Evolutionary conservation across 495 filamentous ascomycete genomes (phyloP).

Genomic region (Trichoderma gamsii): DNA sequence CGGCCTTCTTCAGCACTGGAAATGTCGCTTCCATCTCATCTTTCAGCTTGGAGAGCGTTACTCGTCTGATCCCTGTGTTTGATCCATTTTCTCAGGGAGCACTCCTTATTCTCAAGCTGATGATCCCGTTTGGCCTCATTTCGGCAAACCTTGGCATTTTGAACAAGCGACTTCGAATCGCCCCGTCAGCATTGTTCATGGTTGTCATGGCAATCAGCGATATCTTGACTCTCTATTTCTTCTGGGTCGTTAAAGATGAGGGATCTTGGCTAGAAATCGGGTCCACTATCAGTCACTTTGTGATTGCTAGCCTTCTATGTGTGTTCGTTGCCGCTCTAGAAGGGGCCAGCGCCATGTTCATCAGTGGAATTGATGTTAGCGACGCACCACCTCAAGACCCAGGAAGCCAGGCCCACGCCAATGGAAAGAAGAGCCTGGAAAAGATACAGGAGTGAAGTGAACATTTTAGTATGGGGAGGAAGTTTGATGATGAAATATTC

Average conservation of each 20-base stretch:
- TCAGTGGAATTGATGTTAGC: conserved; percentile 72
- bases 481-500: too few species aligned
- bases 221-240: conserved; percentile 92
- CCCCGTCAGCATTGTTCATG: conserved; percentile 86
- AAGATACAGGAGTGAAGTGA: neutral
- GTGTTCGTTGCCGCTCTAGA: conserved; percentile 89
- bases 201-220: conserved; percentile 88
- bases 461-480: neutral
- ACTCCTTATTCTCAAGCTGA: conserved; percentile 78
- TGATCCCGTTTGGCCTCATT: conserved; percentile 91
- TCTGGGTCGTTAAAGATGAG: conserved; percentile 93
- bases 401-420: neutral
- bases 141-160: conserved; percentile 90
- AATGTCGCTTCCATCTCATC: conserved; percentile 94
- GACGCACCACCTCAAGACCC: conserved; percentile 16
- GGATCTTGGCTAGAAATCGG: conserved; percentile 97
- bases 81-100: conserved; percentile 89
- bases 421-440: neutral
- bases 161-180: conserved; percentile 76
- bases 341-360: conserved; percentile 75
- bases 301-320: conserved; percentile 81
- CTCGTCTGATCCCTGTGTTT: conserved; percentile 89
- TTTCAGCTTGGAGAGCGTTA: conserved; percentile 88
- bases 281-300: conserved; percentile 89
- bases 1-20: conserved; percentile 94